Conservation (phyloP, 148 eudicot genomes). For the Rhododendron simsii region DNA sequence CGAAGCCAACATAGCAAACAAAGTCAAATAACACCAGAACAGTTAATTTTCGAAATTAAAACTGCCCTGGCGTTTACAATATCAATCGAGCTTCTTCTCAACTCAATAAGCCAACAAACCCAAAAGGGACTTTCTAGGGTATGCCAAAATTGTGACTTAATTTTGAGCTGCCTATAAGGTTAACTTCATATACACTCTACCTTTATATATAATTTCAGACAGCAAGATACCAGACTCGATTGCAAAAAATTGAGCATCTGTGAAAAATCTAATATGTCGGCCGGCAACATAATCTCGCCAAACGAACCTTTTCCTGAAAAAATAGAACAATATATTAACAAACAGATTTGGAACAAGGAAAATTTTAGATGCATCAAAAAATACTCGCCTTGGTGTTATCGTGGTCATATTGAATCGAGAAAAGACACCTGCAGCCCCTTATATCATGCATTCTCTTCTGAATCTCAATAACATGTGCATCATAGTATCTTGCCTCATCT, state of each 20-base stretch:
- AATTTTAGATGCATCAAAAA: neutral
- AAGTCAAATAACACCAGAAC: neutral
- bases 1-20: neutral
- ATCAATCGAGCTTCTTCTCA: neutral
- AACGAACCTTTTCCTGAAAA: conserved; percentile 66
- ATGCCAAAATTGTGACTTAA: neutral
- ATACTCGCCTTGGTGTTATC: conserved; percentile 58
- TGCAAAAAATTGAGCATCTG: neutral
- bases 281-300: conserved; percentile 69
- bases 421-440: conserved; percentile 94
- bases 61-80: neutral
- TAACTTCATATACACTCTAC: neutral
- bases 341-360: neutral
- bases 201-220: neutral
- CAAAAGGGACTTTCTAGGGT: neutral
- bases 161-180: neutral
- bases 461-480: conserved; percentile 57
- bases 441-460: conserved; percentile 81
- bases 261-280: conserved; percentile 20
- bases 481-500: conserved; percentile 71
- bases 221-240: neutral
- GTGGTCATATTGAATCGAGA: conserved; percentile 69
- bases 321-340: too few relatives aligned
- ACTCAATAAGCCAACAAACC: neutral
- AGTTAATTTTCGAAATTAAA: neutral